A percentile compares a stretch with the other conserved stretches of the same genome.
Conservation (phyloP, 352 stramenopile genomes). For the Phytophthora megakarya region DNA sequence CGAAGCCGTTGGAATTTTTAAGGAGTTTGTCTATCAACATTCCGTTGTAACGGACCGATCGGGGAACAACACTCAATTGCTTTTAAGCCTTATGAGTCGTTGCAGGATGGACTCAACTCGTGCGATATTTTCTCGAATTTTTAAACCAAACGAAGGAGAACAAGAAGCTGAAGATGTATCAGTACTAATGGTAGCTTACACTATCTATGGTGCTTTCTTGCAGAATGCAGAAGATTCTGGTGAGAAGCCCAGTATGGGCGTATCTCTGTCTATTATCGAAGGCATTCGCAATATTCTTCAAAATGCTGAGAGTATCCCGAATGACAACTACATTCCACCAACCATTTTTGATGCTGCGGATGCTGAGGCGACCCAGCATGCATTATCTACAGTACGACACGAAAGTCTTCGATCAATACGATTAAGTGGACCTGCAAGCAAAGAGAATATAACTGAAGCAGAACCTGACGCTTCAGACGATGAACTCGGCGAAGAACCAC, state of each 20-base stretch:
- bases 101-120: conserved; percentile 31
- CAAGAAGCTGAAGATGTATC: not conserved
- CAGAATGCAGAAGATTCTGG: not conserved
- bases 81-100: conserved; percentile 24
- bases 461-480: conserved; percentile 21
- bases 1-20: conserved; percentile 57
- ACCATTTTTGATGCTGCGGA: conserved; percentile 63
- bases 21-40: conserved; percentile 30
- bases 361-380: conserved; percentile 57
- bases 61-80: not conserved
- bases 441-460: not conserved
- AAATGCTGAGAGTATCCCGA: not conserved
- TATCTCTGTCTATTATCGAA: conserved; percentile 34
- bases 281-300: conserved; percentile 38
- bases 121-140: conserved; percentile 6
- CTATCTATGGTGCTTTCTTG: conserved; percentile 30
- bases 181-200: conserved; percentile 20
- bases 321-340: conserved; percentile 17
- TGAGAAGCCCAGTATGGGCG: conserved; percentile 2
- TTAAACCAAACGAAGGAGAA: not conserved
- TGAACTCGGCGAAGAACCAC: conserved; percentile 33
- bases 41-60: too few relatives aligned
- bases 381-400: conserved; percentile 22
- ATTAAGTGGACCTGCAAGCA: not conserved
- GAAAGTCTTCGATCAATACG: not conserved